Percentiles rank a stretch among this genome's conserved stretches.
Conservation (phyloP, 441 rosid species). For the Aleurites moluccanus region DNA sequence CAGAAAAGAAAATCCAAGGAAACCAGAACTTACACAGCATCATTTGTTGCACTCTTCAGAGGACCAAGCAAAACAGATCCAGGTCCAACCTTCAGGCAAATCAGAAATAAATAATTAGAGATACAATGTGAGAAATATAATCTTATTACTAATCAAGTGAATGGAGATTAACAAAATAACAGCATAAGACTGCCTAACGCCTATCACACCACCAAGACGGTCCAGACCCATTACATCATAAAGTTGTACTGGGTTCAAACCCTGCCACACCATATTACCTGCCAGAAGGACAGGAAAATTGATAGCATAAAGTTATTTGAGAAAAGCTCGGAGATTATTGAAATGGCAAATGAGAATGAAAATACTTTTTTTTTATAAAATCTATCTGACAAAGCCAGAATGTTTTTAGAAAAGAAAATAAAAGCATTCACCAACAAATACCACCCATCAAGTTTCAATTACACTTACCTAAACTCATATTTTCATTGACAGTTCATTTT, state of each 20-base stretch:
- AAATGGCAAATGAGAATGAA: too few species aligned
- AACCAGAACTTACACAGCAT: constrained; percentile 74
- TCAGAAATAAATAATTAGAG: constrained; percentile 12
- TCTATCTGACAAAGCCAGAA: not conserved
- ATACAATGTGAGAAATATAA: constrained; percentile 8
- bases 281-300: not conserved
- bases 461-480: not conserved
- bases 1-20: constrained; percentile 19
- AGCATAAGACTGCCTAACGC: not conserved
- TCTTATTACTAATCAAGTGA: not conserved
- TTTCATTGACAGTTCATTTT: not conserved
- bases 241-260: not conserved
- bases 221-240: constrained; percentile 8
- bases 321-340: not conserved
- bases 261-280: not conserved
- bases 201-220: not conserved
- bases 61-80: constrained; percentile 95
- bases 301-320: not conserved
- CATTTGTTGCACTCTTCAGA: constrained; percentile 71
- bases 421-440: constrained; percentile 2
- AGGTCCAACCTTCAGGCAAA: constrained; percentile 76
- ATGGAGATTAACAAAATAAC: constrained; percentile 7
- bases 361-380: not conserved
- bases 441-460: not conserved
- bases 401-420: not conserved